Percentiles rank a stretch among this genome's conserved stretches.
These are phyloP conservation scores for Hymenoscyphus scutula DNA, from an alignment of 2,329 filamentous ascomycete genomes.

Conservation along the genomic window DNA sequence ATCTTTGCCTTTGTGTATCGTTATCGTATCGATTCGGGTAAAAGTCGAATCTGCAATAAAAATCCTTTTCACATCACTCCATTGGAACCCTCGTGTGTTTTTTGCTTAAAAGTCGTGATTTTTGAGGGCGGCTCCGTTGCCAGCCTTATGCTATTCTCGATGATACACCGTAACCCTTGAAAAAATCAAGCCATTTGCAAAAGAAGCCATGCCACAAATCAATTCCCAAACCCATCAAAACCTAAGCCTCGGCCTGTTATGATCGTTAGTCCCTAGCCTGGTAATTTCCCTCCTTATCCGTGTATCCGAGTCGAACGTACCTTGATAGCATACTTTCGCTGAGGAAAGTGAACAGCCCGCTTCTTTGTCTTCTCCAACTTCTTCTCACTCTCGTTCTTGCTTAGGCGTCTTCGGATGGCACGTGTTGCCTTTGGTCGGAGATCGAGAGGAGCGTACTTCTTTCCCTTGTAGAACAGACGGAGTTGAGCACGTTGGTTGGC, in stretches of 20 bases:
- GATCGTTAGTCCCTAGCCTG: constrained; percentile 17
- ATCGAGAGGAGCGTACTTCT: constrained; percentile 99
- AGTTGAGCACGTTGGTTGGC: constrained; percentile 98
- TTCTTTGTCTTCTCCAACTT: constrained; percentile 95
- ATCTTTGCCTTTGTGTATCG: neutral
- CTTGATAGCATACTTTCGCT: constrained; percentile 99
- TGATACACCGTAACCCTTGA: constrained; percentile 30
- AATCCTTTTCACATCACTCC: neutral
- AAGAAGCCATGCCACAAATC: constrained; percentile 32
- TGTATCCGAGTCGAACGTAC: constrained; percentile 38
- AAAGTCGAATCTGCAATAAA: constrained; percentile 1
- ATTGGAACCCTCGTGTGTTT: neutral
- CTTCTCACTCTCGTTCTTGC: constrained; percentile 81
- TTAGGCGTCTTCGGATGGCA: constrained; percentile 93
- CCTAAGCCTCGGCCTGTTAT: constrained; percentile 36
- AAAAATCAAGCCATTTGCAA: constrained; percentile 30
- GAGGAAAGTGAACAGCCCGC: constrained; percentile 92
- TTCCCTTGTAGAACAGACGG: constrained; percentile 99
- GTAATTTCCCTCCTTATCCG: neutral
- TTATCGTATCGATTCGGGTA: neutral
- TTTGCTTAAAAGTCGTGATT: constrained; percentile 35
- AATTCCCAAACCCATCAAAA: constrained; percentile 21
- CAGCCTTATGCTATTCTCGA: constrained; percentile 36
- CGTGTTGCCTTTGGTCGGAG: constrained; percentile 98
- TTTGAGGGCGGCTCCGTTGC: constrained; percentile 32